Conservation (phyloP, 768 basidiomycete genomes). For the Leccinum subtestaceum region DNA sequence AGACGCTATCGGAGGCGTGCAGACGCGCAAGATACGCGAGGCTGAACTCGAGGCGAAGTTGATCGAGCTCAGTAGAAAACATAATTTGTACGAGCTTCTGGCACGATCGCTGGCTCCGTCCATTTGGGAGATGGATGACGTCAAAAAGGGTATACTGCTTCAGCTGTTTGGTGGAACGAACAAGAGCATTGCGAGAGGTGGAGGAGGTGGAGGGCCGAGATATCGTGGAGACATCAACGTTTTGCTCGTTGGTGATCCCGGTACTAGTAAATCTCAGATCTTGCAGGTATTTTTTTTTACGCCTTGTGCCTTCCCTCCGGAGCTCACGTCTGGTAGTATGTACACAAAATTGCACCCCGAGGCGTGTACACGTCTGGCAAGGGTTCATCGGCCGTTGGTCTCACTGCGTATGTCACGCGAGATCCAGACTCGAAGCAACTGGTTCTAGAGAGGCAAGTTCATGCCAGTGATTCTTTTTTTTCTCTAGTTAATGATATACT, state of each 20-base stretch:
- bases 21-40: constrained; percentile 38
- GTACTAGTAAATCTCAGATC: constrained; percentile 95
- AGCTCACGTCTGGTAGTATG: constrained; percentile 59
- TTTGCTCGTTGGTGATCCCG: constrained; percentile 94
- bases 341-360: constrained; percentile 96
- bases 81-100: constrained; percentile 85
- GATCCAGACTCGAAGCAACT: constrained; percentile 98
- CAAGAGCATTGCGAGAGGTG: constrained; percentile 89
- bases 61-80: constrained; percentile 63
- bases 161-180: constrained; percentile 98
- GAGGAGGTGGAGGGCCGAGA: constrained; percentile 92
- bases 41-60: constrained; percentile 82
- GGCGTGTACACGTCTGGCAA: constrained; percentile 98
- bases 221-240: constrained; percentile 99
- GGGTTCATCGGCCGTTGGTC: constrained; percentile 96
- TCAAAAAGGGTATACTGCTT: constrained; percentile 95
- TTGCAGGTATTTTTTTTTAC: constrained; percentile 56
- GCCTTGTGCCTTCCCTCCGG: neutral
- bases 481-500: constrained; percentile 2
- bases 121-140: constrained; percentile 98
- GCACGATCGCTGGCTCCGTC: constrained; percentile 86
- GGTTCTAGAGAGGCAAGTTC: constrained; percentile 83
- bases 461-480: neutral
- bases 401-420: constrained; percentile 97
- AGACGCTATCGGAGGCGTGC: constrained; percentile 38